Base-by-base conservation (phyloP, 2,329 filamentous ascomycete genomes). In the Pyricularia pennisetigena region DNA sequence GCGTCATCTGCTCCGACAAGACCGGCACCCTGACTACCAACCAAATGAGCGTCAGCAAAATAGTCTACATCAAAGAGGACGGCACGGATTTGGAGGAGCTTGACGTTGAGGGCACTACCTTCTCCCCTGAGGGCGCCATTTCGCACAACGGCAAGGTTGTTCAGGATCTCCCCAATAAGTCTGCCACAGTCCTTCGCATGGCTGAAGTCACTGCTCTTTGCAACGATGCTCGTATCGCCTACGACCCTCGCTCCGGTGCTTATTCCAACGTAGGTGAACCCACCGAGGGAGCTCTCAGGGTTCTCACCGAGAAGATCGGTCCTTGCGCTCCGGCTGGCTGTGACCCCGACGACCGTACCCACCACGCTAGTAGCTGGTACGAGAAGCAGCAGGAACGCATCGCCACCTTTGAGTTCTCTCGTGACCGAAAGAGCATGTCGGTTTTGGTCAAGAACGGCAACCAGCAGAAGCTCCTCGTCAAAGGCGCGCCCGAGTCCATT, bases 1-100 rank as follows among this genome's bases (percentile, higher is more conserved):
- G 95, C 75, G 94, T 99, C 69, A 97, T 99, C 77, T 99, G 96
- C 83, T 99, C 96, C 4, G 95, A 99, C 84, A 99, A 99, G 85
- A 99, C 95, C 5, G 96, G 95, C 73, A 99, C 95, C 65, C 82
- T 99, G 76, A 99, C 95, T 12, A 99, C 95, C 59, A 99, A 99
- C 81, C 94, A 98, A 80, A 99, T 99, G 95, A 98, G 95, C 76
- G 95, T 97, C 68, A 95, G 89, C 82, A 97, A 94, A 80, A 81
- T 98, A 68, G 91, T 97, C 65, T 92, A 94, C 76, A 84, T 99
- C 72, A 89, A 87, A 74, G 88, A 91, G 72, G 79, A 86, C 69
- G 94, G 92, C 65, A 86, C 82, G 68, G 89, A 87, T 69, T 82
- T 98, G 28, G 91, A 94, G 74, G 94, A 97, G 77, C 85, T 97